Conservation (phyloP, 805 yeast species). For the Candida takata region DNA sequence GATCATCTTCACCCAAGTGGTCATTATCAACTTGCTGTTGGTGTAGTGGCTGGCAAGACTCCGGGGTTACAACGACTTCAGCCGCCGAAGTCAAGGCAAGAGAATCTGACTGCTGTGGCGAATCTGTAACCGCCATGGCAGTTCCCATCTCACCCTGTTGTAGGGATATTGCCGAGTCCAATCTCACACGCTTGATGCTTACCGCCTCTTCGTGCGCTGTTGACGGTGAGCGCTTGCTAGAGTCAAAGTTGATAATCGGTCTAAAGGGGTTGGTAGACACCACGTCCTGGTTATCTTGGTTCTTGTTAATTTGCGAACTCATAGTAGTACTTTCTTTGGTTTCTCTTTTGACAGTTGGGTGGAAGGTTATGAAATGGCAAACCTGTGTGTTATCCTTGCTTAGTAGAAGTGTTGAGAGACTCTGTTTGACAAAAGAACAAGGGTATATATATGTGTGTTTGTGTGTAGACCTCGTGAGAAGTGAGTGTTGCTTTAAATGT, state of each 20-base stretch:
- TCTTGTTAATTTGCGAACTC: slow-evolving; percentile 34
- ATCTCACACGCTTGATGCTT: slow-evolving; percentile 28
- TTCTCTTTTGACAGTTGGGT: too few species aligned
- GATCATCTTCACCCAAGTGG: too few species aligned
- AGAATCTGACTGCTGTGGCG: too few species aligned
- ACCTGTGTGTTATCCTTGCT: too few species aligned
- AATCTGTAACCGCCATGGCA: neutral
- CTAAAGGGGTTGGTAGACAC: slow-evolving; percentile 27
- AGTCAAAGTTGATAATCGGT: slow-evolving; percentile 19
- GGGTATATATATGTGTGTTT: too few species aligned
- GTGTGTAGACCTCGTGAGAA: too few species aligned
- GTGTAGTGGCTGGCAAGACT: slow-evolving; percentile 2
- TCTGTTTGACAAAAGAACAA: too few species aligned
- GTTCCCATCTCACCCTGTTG: slow-evolving; percentile 5
- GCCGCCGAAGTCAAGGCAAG: slow-evolving; percentile 24
- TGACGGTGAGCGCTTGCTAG: slow-evolving; percentile 15
- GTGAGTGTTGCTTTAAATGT: too few species aligned
- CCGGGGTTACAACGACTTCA: slow-evolving; percentile 16
- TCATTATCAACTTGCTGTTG: too few species aligned
- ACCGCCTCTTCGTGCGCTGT: slow-evolving; percentile 12
- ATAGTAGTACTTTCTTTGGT: slow-evolving; percentile 12
- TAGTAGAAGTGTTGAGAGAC: too few species aligned
- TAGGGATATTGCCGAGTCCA: slow-evolving; percentile 17
- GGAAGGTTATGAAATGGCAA: too few species aligned
- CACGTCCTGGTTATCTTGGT: slow-evolving; percentile 29